These are phyloP conservation scores for Dryadomyces quercivorus DNA, from an alignment of 2,329 filamentous ascomycete genomes.

Conservation along the genomic window DNA sequence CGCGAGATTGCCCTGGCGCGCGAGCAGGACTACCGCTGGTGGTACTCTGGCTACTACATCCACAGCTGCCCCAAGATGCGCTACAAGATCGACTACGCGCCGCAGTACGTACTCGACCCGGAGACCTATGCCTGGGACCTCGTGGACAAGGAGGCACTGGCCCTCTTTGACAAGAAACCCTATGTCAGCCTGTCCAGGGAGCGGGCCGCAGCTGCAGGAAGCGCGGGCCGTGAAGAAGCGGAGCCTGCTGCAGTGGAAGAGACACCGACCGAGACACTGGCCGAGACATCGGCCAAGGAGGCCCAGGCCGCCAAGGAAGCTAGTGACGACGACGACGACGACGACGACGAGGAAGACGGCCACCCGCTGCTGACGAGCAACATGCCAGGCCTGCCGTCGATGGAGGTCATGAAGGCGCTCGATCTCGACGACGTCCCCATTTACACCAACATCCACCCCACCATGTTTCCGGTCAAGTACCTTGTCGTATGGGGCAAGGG, in stretches of 20 bases:
- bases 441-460: conserved; percentile 26
- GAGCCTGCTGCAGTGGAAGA: not conserved
- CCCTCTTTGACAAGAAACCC: conserved; percentile 37
- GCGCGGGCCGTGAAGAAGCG: conserved; percentile 11
- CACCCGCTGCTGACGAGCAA: conserved; percentile 42
- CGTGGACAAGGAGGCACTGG: conserved; percentile 38
- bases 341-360: conserved; percentile 14
- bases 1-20: conserved; percentile 59
- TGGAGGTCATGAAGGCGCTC: conserved; percentile 38
- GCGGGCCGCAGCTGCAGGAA: conserved; percentile 4
- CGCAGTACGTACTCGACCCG: conserved; percentile 63
- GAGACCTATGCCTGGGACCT: conserved; percentile 50
- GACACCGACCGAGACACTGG: not conserved
- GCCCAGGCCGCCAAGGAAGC: no score
- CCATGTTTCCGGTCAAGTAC: conserved; percentile 33
- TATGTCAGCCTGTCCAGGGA: conserved; percentile 38
- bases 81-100: conserved; percentile 71
- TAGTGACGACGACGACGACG: conserved; percentile 10
- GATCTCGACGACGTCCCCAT: conserved; percentile 49
- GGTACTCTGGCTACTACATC: conserved; percentile 75
- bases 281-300: not conserved
- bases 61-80: conserved; percentile 72
- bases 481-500: conserved; percentile 48
- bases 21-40: conserved; percentile 60
- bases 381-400: conserved; percentile 54